Base-by-base conservation (phyloP, 345 rosid genomes). In the Gossypium stocksii region DNA sequence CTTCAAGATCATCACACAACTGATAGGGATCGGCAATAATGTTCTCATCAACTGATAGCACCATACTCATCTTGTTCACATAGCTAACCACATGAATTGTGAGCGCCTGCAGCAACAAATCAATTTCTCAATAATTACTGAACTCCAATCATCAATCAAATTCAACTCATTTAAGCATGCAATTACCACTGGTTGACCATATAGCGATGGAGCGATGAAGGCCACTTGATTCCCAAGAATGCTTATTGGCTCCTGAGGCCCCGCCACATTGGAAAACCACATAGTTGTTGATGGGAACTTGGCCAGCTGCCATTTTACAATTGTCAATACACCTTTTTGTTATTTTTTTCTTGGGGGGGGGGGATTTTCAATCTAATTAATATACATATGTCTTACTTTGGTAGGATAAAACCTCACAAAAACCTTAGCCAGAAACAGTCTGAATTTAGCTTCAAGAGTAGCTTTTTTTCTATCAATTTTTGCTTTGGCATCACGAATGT, bases 401-500 rank as follows among this genome's bases (percentile, higher is more conserved):
- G 49, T 12, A 45, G 13, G 14, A 45, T 45, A 45, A 45, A 45
- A 45, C 49, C 3, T 45, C 3, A 9, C 14, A 45, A 45, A 12
- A 45, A 45, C 49, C 49, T 45, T 45, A 9, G 10, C 49, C 49
- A 45, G 17, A 34, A 70, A n/a, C 3, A 45, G 13, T 45, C 49
- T 45, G 49, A 45, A 45, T 10, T 45, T 45, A 10, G 49, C 49
- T 45, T 45, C 49, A 12, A 45, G 49, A 45, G 49, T 45, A 45
- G 49, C 49, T 12, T 45, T 45, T 45, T 45, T 45, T 12, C 49
- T 45, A 45, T 45, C 49, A 9, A 10, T 45, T 45, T 1, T 45
- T 45, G 79, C 72, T 73, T 80, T 82, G 2, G 78, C 82, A 12
- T 60, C 59, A 22, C 80, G 77, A 65, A 85, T 7, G 49, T 82